Percentiles rank a stretch among this genome's conserved stretches.
Conservation (phyloP, 495 filamentous ascomycete species). For the Aspergillus sparsus region DNA sequence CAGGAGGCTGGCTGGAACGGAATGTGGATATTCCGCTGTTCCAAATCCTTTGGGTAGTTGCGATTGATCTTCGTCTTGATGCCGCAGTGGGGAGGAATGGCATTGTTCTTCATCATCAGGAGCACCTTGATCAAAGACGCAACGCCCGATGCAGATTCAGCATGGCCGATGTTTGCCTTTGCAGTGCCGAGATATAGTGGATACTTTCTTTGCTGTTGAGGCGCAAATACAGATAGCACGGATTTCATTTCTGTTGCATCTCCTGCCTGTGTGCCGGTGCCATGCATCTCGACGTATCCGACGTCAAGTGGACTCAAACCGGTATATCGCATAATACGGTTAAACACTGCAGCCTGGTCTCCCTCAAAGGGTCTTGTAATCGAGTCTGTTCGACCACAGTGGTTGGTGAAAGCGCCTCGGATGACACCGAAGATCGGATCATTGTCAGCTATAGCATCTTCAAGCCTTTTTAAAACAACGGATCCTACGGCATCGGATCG, state of each 20-base stretch:
- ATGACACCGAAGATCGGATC: slow-evolving; percentile 72
- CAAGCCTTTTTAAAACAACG: slow-evolving; percentile 69
- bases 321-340: slow-evolving; percentile 64
- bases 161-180: slow-evolving; percentile 88
- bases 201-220: slow-evolving; percentile 62
- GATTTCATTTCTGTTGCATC: slow-evolving; percentile 77
- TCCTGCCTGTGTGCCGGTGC: slow-evolving; percentile 82
- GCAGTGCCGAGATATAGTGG: slow-evolving; percentile 78
- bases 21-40: slow-evolving; percentile 73
- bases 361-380: slow-evolving; percentile 77
- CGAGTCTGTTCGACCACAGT: slow-evolving; percentile 70
- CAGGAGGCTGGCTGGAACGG: slow-evolving; percentile 59
- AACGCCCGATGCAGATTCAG: slow-evolving; percentile 82
- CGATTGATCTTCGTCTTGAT: slow-evolving; percentile 81
- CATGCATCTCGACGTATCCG: slow-evolving; percentile 84
- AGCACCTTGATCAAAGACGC: slow-evolving; percentile 80
- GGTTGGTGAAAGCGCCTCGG: slow-evolving; percentile 65
- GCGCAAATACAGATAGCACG: slow-evolving; percentile 77
- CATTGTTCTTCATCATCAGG: slow-evolving; percentile 80
- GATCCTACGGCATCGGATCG: slow-evolving; percentile 70
- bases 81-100: slow-evolving; percentile 80
- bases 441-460: slow-evolving; percentile 70
- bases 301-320: slow-evolving; percentile 70
- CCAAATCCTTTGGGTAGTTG: slow-evolving; percentile 73
- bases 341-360: slow-evolving; percentile 67